Percentiles rank a stretch among this genome's conserved stretches.
Evolutionary conservation across 352 stramenopile species (phyloP).

Genomic region (Thalassiosira livingstoniorum): DNA sequence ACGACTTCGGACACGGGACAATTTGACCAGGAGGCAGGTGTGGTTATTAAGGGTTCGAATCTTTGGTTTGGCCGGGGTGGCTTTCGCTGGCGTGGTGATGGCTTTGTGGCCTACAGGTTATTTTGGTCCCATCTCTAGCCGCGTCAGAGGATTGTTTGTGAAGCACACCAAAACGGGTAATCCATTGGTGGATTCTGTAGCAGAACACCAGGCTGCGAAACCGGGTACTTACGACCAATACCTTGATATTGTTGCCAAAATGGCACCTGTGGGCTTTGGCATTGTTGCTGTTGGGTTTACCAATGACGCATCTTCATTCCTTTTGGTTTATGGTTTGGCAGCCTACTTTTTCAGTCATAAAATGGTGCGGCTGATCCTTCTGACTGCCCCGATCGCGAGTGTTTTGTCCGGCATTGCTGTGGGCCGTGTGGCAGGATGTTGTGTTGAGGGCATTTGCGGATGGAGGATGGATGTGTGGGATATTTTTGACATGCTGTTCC

Average conservation of each 20-base stretch:
- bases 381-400: conserved; percentile 84
- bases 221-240: conserved; percentile 85
- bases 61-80: conserved; percentile 55
- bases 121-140: conserved; percentile 87
- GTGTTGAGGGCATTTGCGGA: conserved; percentile 59
- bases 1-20: conserved; percentile 54
- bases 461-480: conserved; percentile 48
- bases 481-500: conserved; percentile 20
- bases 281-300: conserved; percentile 75
- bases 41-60: conserved; percentile 78
- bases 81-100: conserved; percentile 55
- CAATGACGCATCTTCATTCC: conserved; percentile 79
- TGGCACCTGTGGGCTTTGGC: conserved; percentile 83
- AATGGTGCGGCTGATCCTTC: conserved; percentile 87
- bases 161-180: conserved; percentile 89
- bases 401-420: conserved; percentile 81
- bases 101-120: conserved; percentile 81
- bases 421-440: conserved; percentile 61
- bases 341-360: conserved; percentile 87
- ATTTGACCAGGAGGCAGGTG: conserved; percentile 57
- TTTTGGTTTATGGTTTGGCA: conserved; percentile 80
- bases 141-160: conserved; percentile 88
- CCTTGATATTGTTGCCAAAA: conserved; percentile 77
- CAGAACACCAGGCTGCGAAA: conserved; percentile 86
- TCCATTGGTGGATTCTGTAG: conserved; percentile 87